Evolutionary conservation across 179 eudicot genomes (phyloP), one percentile per base, ranked within the genome.

Genomic region (Sideroxylon spinosum): DNA sequence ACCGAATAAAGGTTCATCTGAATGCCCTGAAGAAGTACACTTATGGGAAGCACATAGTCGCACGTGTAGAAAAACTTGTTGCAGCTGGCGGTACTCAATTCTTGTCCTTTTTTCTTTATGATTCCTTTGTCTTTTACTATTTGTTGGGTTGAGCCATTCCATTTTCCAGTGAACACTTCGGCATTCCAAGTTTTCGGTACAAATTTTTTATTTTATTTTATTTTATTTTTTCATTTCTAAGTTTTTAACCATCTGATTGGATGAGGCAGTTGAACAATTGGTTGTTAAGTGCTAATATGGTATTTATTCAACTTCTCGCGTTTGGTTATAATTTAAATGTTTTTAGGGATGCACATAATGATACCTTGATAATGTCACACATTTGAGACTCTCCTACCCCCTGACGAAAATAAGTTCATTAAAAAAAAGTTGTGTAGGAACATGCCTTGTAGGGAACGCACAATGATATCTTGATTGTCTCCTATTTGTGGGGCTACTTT

Each of bases 1-100:
- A 90, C 19, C 88, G 93, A 79, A 93, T 95, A 61, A 96, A 96
- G 87, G 92, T 90, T 82, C 99, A 96, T 83, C 82, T 96, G 86
- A 96, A 87, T 82, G 97, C 99, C 2, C 89, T 96, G 71, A 96
- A 96, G 88, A 96, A 92, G 82, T 96, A 96, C 83, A 96, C 99
- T 60, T 96, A 96, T 69, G 98, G 99, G 70, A 96, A 96, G 84
- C 99, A 96, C 78, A 96, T 96, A 14, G 98, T 96, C 83, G 97
- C 99, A 13, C 99, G 99, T 76, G 99, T 96, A 5, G 98, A 96
- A 84, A 96, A 96, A 81, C 99, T 96, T 84, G 97, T 96, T 85
- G 91, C 97, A 11, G 97, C 98, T 61, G 99, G 98, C 81, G 99
- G 99, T 96, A 87, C 68, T 26, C 2, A 12, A 6, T 22, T n/a